phyloP scores from a whole-genome alignment of 148 eudicot genomes.

The Amaranthus cruentus region DNA sequence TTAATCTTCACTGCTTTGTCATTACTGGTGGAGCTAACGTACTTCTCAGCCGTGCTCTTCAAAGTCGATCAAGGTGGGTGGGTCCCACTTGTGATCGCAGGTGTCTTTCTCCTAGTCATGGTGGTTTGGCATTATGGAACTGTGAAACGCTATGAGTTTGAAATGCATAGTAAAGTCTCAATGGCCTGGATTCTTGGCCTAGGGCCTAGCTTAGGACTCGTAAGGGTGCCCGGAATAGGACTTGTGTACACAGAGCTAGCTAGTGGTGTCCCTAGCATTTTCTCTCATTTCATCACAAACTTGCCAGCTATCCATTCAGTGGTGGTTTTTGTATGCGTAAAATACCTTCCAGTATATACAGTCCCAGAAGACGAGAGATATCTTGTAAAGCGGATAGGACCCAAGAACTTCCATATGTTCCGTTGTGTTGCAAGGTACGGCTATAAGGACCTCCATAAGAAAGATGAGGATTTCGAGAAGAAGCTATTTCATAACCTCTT shows the following conservation, averaged over 20 bases:
- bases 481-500: conserved; percentile 77
- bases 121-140: conserved; percentile 94
- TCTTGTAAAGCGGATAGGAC: conserved; percentile 90
- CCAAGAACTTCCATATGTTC: conserved; percentile 94
- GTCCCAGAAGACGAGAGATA: conserved; percentile 94
- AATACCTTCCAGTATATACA: conserved; percentile 90
- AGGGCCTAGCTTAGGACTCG: conserved; percentile 91
- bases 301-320: conserved; percentile 95
- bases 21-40: conserved; percentile 70
- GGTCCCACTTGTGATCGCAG: conserved; percentile 95
- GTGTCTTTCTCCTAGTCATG: conserved; percentile 76
- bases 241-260: conserved; percentile 97
- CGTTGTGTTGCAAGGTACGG: conserved; percentile 95
- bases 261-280: conserved; percentile 90
- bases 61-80: conserved; percentile 96
- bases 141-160: conserved; percentile 79
- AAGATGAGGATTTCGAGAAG: conserved; percentile 86
- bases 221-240: conserved; percentile 92
- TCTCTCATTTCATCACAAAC: conserved; percentile 94
- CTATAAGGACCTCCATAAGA: conserved; percentile 88
- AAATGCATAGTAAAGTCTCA: conserved; percentile 93
- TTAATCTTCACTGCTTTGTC: conserved; percentile 72
- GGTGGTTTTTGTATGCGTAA: conserved; percentile 83
- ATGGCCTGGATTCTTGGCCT: conserved; percentile 95
- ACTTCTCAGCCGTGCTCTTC: conserved; percentile 91